Conservation (phyloP, 768 basidiomycete species). For the Auriscalpium orientale region DNA sequence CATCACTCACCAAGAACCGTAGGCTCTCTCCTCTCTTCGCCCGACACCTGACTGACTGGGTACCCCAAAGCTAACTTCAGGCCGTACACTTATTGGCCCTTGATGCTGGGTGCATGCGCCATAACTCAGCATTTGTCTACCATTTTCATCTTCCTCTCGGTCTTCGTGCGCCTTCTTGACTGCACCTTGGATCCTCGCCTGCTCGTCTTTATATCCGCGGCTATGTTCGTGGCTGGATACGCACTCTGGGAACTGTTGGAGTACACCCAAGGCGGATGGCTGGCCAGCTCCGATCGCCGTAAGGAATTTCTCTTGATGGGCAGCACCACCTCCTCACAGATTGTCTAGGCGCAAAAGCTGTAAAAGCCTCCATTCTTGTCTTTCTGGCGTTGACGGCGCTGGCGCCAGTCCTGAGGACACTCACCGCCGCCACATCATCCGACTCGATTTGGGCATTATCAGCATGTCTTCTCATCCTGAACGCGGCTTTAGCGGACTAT, state of each 20-base stretch:
- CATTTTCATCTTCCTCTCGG: conserved; percentile 73
- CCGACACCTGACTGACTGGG: conserved; percentile 7
- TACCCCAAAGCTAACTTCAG: conserved; percentile 59
- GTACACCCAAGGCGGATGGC: conserved; percentile 27
- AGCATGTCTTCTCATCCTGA: conserved; percentile 76
- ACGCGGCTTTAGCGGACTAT: conserved; percentile 81
- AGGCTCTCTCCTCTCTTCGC: conserved; percentile 22
- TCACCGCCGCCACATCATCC: conserved; percentile 91
- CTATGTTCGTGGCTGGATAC: conserved; percentile 55
- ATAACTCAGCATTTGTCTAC: conserved; percentile 81
- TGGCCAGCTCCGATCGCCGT: conserved; percentile 14
- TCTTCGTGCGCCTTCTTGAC: conserved; percentile 68
- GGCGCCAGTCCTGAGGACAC: conserved; percentile 83
- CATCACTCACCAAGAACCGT: conserved; percentile 76
- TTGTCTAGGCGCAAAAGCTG: conserved; percentile 52
- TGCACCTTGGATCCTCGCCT: conserved; percentile 58
- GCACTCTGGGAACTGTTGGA: conserved; percentile 52
- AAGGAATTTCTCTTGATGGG: neutral
- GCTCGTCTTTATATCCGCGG: conserved; percentile 57
- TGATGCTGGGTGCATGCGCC: conserved; percentile 63
- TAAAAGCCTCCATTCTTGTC: conserved; percentile 80
- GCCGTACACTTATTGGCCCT: conserved; percentile 68
- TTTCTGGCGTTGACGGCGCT: conserved; percentile 85
- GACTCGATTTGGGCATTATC: conserved; percentile 96
- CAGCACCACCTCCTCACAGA: neutral